These are phyloP conservation scores for Ophiosphaerella narmari DNA, from an alignment of 2,329 filamentous ascomycete species.

Conservation along the genomic window DNA sequence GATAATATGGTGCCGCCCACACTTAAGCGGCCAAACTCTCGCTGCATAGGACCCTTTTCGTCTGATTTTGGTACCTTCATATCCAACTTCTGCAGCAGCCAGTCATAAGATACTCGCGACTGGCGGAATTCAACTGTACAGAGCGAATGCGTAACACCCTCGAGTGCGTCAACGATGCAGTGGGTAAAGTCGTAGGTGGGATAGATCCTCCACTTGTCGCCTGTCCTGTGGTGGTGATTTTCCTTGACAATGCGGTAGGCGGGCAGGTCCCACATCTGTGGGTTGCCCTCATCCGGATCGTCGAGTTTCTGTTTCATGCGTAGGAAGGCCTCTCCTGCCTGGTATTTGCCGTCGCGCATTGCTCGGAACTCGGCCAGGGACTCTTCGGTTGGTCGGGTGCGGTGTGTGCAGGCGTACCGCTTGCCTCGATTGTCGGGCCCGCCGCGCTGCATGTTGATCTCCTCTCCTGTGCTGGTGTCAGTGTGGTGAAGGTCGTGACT, in stretches of 20 bases:
- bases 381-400: slow-evolving; percentile 72
- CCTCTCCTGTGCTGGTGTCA: slow-evolving; percentile 60
- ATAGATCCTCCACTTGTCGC: slow-evolving; percentile 86
- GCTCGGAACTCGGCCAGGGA: slow-evolving; percentile 83
- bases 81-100: slow-evolving; percentile 78
- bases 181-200: slow-evolving; percentile 94
- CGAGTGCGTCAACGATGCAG: slow-evolving; percentile 89
- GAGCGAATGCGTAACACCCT: slow-evolving; percentile 87
- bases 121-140: slow-evolving; percentile 93
- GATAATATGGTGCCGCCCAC: slow-evolving; percentile 84
- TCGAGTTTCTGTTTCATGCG: slow-evolving; percentile 87
- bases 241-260: slow-evolving; percentile 85
- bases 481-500: not conserved
- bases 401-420: slow-evolving; percentile 80
- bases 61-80: slow-evolving; percentile 71
- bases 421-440: slow-evolving; percentile 70
- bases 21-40: slow-evolving; percentile 78
- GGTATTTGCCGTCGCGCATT: slow-evolving; percentile 92
- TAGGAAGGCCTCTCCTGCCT: slow-evolving; percentile 79
- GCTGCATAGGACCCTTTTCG: slow-evolving; percentile 75
- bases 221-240: slow-evolving; percentile 76
- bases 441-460: slow-evolving; percentile 86
- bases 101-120: slow-evolving; percentile 87
- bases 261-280: slow-evolving; percentile 94
- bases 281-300: slow-evolving; percentile 72